A percentile compares a stretch with the other conserved stretches of the same genome.
Evolutionary conservation across 345 rosid genomes (phyloP).

Genomic region (Lepidium aucheri): DNA sequence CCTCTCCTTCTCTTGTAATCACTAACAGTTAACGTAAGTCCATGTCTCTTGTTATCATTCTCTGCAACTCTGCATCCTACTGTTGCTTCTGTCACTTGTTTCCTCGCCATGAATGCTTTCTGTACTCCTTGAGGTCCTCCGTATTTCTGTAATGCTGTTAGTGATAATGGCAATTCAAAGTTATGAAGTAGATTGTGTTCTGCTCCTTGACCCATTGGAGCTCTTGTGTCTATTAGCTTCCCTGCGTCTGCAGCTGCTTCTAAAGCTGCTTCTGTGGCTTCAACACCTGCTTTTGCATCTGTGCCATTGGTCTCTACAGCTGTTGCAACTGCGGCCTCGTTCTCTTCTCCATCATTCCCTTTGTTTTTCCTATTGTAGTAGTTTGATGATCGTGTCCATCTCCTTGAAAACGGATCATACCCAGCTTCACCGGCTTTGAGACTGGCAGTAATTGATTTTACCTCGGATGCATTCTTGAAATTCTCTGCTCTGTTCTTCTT

Average conservation of each 20-base stretch:
- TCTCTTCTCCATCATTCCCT: conserved; percentile 23
- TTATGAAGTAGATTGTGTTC: conserved; percentile 65
- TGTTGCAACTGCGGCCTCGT: conserved; percentile 18
- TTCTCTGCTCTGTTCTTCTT: conserved; percentile 90
- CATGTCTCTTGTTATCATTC: conserved; percentile 84
- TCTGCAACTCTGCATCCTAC: conserved; percentile 71
- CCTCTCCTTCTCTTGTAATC: conserved; percentile 99
- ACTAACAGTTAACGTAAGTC: conserved; percentile 80
- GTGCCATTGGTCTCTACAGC: conserved; percentile 27
- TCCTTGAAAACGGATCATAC: conserved; percentile 96
- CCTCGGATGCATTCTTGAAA: conserved; percentile 84
- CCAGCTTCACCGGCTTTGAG: conserved; percentile 98
- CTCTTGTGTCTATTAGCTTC: conserved; percentile 84
- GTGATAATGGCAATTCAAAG: conserved; percentile 72
- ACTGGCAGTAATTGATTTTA: conserved; percentile 43
- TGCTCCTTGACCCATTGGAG: conserved; percentile 82
- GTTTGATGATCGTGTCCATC: conserved; percentile 96
- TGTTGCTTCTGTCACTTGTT: conserved; percentile 82
- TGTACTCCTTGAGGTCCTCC: conserved; percentile 83
- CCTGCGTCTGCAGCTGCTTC: conserved; percentile 98
- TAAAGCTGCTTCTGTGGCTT: conserved; percentile 61
- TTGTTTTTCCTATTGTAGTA: conserved; percentile 58
- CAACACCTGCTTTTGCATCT: conserved; percentile 18
- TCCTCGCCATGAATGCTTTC: conserved; percentile 88
- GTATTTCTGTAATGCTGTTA: conserved; percentile 52